phyloP scores from a whole-genome alignment of 2,329 filamentous ascomycete species.

The Penicillium sp. region DNA sequence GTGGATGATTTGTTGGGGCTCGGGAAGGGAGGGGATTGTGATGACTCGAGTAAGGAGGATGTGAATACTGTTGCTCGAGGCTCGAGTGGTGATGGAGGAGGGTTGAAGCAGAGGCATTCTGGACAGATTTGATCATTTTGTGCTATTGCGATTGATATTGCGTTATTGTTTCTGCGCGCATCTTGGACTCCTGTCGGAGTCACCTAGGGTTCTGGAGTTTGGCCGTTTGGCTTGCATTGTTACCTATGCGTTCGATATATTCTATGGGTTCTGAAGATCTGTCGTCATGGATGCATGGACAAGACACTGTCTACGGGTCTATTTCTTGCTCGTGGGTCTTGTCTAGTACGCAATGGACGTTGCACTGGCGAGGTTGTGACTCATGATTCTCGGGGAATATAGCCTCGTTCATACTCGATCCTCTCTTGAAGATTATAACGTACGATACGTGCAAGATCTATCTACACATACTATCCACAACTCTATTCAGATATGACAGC shows the following conservation, averaged over 20 bases:
- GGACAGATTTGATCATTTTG: constrained; percentile 10
- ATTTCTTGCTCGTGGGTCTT: neutral
- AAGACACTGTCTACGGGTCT: too few relatives aligned
- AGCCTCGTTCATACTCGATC: neutral
- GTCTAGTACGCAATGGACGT: too few relatives aligned
- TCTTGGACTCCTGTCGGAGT: too few relatives aligned
- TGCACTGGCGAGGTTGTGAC: neutral
- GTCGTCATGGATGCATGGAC: neutral
- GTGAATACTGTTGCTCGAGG: constrained; percentile 5
- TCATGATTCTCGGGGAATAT: neutral
- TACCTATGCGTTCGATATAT: neutral
- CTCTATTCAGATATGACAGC: too few relatives aligned
- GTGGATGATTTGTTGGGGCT: neutral
- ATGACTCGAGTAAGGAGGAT: constrained; percentile 12
- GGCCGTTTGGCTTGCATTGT: neutral
- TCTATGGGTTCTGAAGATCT: neutral
- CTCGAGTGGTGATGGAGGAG: constrained; percentile 7
- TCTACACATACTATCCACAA: neutral
- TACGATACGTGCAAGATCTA: neutral
- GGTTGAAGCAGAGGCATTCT: constrained; percentile 14
- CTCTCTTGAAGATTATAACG: neutral
- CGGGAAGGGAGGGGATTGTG: neutral
- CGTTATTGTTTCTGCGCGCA: constrained; percentile 1
- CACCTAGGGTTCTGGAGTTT: too few relatives aligned
- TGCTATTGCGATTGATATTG: neutral